Evolutionary conservation across 2,329 filamentous ascomycete genomes (phyloP), one percentile per base, ranked within the genome.

Genomic region (Diaporthe velutina): DNA sequence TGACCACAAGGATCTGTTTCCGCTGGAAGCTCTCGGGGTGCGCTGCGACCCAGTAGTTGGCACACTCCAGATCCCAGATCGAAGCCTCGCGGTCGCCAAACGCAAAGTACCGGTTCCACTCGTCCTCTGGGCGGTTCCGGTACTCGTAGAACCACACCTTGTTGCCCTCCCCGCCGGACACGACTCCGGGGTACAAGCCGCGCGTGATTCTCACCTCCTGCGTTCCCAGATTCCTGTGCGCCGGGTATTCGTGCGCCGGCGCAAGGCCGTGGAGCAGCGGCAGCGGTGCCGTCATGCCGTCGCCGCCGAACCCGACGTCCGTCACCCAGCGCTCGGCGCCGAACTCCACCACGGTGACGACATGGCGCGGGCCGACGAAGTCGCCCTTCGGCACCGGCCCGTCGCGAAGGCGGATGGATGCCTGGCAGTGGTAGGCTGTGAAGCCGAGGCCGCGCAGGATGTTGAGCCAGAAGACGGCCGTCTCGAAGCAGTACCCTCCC

Each of bases 31-130:
- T 81, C 80, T 33, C 83, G 82, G 74, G 83, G 84, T 57, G 85
- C 76, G 88, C 90, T 1, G 89, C 89, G 64, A 81, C 74, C 74
- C 74, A 88, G 77, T 85, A 89, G 80, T 90, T 93, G 84, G 92
- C 86, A 12, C 92, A 84, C 55, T 86, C 87, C 78, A 91, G 93
- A 82, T 94, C 92, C 66, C 85, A 82, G 3, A 86, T 87, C 48
- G 90, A 80, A 81, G 93, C 94, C 81, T 94, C 92, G 22, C 88
- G 84, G 75, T 93, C 90, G 1, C 88, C 87, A 81, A 95, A 95
- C 76, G 88, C 90, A 81, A 94, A 94, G 67, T 86, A 88, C 2
- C 88, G 84, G 28, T 87, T 84, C 90, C 92, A 95, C 3, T 85
- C 83, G 60, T 82, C 83, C 1, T 86, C 83, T 0, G 79, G 61